phyloP scores from a whole-genome alignment of 129 eudicot genomes.

The Centaurea solstitialis region DNA sequence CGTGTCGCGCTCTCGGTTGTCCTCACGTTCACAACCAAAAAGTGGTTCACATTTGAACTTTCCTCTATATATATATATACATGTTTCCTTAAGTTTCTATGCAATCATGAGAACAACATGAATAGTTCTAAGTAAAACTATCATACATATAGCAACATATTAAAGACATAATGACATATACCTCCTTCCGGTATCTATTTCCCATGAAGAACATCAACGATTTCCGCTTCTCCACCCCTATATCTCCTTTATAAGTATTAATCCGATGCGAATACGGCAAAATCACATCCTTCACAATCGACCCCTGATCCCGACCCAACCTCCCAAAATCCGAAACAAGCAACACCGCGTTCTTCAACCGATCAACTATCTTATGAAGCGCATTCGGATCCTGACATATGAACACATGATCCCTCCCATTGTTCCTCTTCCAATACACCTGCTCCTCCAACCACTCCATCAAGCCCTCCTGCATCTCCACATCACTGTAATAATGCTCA shows the following conservation, averaged over 20 bases:
- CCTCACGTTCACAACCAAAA: no score
- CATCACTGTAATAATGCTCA: conserved; percentile 53
- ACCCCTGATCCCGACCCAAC: conserved; percentile 66
- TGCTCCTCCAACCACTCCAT: conserved; percentile 86
- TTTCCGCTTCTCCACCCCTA: conserved; percentile 66
- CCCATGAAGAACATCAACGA: conserved; percentile 94
- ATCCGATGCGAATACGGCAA: conserved; percentile 88
- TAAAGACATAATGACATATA: conserved; percentile 16
- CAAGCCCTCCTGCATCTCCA: conserved; percentile 76
- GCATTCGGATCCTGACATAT: conserved; percentile 97
- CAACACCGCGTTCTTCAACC: conserved; percentile 77
- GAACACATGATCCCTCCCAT: conserved; percentile 97
- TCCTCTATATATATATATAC: no score
- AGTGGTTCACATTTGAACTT: no score
- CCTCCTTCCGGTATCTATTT: conserved; percentile 89
- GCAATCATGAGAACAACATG: neutral
- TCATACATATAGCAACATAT: neutral
- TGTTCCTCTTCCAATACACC: conserved; percentile 84
- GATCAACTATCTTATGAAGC: conserved; percentile 71
- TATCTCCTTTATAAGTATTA: conserved; percentile 62
- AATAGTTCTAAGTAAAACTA: neutral
- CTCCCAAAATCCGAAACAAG: conserved; percentile 97
- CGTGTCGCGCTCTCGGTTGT: no score
- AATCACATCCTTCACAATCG: conserved; percentile 87
- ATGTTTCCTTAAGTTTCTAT: neutral